Conservation (phyloP, 2,329 filamentous ascomycete genomes). For the Teratosphaeriaceae sp. region DNA sequence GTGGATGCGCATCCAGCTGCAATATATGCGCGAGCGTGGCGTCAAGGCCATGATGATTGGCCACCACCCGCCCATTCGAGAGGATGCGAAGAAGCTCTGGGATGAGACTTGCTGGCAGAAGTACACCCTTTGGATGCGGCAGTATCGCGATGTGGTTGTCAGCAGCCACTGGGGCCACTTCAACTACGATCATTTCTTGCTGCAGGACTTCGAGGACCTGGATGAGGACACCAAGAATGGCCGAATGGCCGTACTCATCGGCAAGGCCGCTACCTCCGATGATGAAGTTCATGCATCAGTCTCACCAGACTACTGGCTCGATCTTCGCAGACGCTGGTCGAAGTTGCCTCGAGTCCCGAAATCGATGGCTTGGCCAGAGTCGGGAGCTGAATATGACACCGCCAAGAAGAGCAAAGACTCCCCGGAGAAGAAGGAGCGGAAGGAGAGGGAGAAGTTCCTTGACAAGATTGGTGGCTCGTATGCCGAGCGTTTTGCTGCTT, state of each 20-base stretch:
- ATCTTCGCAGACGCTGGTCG: constrained; percentile 72
- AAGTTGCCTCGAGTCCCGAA: constrained; percentile 55
- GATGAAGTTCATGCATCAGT: constrained; percentile 56
- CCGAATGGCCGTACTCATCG: constrained; percentile 27
- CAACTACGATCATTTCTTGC: constrained; percentile 96
- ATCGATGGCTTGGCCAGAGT: constrained; percentile 5
- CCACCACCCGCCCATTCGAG: constrained; percentile 86
- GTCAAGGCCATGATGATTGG: constrained; percentile 95
- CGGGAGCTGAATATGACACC: neutral
- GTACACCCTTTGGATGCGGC: constrained; percentile 82
- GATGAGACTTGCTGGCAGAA: constrained; percentile 98
- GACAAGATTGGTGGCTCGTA: constrained; percentile 70
- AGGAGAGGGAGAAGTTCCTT: constrained; percentile 49
- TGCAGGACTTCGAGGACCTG: constrained; percentile 78
- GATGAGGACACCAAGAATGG: constrained; percentile 49
- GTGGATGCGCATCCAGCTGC: constrained; percentile 85
- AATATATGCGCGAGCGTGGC: constrained; percentile 70
- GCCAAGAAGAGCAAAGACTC: constrained; percentile 4
- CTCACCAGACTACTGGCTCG: constrained; percentile 72
- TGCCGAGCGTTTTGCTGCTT: constrained; percentile 77
- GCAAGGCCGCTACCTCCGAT: constrained; percentile 10
- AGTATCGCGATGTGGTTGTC: constrained; percentile 85
- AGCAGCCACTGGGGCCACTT: constrained; percentile 84
- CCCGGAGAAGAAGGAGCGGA: constrained; percentile 33
- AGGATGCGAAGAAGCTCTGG: constrained; percentile 79